Evolutionary conservation across 495 filamentous ascomycete species (phyloP), one percentile per base, ranked within the genome.

Genomic region (Aspergillus bertholletiae): DNA sequence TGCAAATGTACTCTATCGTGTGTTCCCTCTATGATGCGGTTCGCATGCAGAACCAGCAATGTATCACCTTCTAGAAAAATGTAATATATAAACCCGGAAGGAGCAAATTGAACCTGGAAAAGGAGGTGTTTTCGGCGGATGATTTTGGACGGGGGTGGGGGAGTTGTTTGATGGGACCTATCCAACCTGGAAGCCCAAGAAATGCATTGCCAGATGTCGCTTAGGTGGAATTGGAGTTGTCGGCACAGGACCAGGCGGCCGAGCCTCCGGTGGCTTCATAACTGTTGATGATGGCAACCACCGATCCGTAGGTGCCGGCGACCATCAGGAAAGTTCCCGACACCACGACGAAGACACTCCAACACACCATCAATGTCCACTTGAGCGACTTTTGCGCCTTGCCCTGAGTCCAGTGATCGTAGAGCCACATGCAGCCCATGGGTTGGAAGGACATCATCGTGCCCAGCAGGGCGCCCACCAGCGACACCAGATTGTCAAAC

Each of bases 401-500:
- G 27, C 11, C 7, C n/a, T 55, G n/a, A n/a, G n/a, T 63, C 57
- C 65, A 65, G 32, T 63, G 53, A 53, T 68, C 65, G 22, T 63
- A 70, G 17, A 74, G 57, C 73, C 73, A 76, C 69, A 76, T 72
- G 35, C 64, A 60, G 1, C 61, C 73, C 68, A 73, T 72, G 8
- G 72, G 72, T 46, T 72, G 72, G 59, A 71, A 71, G 18, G 56
- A 74, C 69, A 73, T 67, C 12, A 67, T 58, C 5, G 65, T 69
- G n/a, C 65, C 70, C 53, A 88, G 85, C 35, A 88, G 67, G 7
- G 84, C 75, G 22, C 83, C 84, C 26, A 81, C 74, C 51, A 83
- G 75, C 27, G 77, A 77, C n/a, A 89, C 72, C 40, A 89, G 69
- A 34, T 77, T 75, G 57, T 78, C 76, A 63, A 89, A 89, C 61